Evolutionary conservation across 306 rosid genomes (phyloP).

Genomic region (Begonia loranthoides): DNA sequence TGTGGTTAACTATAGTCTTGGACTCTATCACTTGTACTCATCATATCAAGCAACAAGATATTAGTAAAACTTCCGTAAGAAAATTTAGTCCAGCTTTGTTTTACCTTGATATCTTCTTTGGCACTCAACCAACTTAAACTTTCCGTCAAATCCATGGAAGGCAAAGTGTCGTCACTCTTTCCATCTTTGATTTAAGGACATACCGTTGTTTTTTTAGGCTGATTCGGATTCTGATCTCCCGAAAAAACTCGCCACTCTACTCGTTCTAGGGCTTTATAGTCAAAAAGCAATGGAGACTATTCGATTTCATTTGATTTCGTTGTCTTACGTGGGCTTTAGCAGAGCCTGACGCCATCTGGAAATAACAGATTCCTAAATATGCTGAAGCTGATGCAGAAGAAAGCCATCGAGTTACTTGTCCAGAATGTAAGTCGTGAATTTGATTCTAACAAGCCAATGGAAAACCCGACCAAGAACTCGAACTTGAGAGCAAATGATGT

Average conservation of each 20-base stretch:
- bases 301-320: slow-evolving; percentile 63
- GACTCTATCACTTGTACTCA: no score
- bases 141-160: no score
- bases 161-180: no score
- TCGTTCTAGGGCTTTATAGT: slow-evolving; percentile 66
- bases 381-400: slow-evolving; percentile 87
- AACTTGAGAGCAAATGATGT: neutral
- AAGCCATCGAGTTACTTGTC: slow-evolving; percentile 35
- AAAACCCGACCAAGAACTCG: neutral
- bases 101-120: no score
- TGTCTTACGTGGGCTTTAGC: slow-evolving; percentile 65
- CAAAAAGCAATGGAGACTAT: slow-evolving; percentile 48
- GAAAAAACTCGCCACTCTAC: slow-evolving; percentile 82
- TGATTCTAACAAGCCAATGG: neutral
- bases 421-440: slow-evolving; percentile 17
- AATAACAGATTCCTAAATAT: slow-evolving; percentile 87
- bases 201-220: slow-evolving; percentile 70
- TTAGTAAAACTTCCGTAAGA: no score
- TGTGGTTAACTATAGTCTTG: no score
- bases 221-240: slow-evolving; percentile 81
- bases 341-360: slow-evolving; percentile 77
- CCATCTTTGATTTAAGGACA: no score
- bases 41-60: no score
- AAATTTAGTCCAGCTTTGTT: no score
- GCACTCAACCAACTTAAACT: no score